Percentiles rank a stretch among this genome's conserved stretches.
These are phyloP conservation scores for Ceratonia siliqua DNA, from an alignment of 306 rosid species.

Conservation along the genomic window DNA sequence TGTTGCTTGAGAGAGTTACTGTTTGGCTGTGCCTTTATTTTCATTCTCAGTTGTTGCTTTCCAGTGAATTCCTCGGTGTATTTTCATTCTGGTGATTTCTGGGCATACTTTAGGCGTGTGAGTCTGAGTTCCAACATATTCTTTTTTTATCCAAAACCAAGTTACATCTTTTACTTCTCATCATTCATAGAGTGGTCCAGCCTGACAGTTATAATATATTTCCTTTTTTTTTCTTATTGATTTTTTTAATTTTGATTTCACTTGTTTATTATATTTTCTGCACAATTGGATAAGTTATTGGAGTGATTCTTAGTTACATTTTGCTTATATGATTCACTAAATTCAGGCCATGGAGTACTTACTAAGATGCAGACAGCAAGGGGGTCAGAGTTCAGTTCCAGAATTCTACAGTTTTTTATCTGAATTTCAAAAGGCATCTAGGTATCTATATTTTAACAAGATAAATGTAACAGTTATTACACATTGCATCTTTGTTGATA, in stretches of 20 bases:
- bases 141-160: too few species aligned
- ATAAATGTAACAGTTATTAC: not conserved
- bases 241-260: not conserved
- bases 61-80: too few species aligned
- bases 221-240: not conserved
- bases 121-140: too few species aligned
- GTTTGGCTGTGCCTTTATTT: too few species aligned
- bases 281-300: slow-evolving; percentile 5
- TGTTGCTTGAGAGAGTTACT: too few species aligned
- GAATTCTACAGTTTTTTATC: slow-evolving; percentile 66
- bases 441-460: slow-evolving; percentile 41
- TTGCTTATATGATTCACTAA: slow-evolving; percentile 28
- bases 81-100: too few species aligned
- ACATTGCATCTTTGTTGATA: not conserved
- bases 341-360: slow-evolving; percentile 88
- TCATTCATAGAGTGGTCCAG: not conserved
- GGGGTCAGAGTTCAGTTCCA: slow-evolving; percentile 63
- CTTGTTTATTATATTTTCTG: slow-evolving; percentile 26
- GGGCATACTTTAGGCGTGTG: too few species aligned
- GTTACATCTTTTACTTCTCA: not conserved
- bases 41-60: too few species aligned
- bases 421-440: slow-evolving; percentile 85
- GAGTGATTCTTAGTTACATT: slow-evolving; percentile 20
- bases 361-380: slow-evolving; percentile 64
- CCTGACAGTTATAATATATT: not conserved